phyloP scores from a whole-genome alignment of 495 filamentous ascomycete genomes.

The Neurospora sp. region DNA sequence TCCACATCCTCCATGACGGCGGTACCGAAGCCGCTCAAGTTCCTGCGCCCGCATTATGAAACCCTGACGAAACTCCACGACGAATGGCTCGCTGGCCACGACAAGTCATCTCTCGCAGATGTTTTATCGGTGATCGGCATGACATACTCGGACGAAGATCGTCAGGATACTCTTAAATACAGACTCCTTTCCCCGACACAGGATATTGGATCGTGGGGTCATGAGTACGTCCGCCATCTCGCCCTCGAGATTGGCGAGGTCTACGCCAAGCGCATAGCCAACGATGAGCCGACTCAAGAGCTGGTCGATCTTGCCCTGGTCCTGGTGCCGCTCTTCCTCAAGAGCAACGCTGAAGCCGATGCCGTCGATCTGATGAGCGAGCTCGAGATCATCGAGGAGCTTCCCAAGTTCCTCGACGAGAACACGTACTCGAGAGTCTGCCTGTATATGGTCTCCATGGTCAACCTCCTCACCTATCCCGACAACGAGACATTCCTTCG shows the following conservation, averaged over 20 bases:
- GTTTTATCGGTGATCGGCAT: conserved; percentile 96
- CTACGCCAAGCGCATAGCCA: conserved; percentile 59
- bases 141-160: conserved; percentile 96
- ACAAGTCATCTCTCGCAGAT: conserved; percentile 87
- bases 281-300: conserved; percentile 55
- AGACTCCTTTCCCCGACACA: conserved; percentile 78
- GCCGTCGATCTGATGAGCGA: conserved; percentile 95
- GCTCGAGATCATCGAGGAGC: conserved; percentile 87
- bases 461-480: conserved; percentile 90
- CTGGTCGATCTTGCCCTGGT: conserved; percentile 70
- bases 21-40: conserved; percentile 96
- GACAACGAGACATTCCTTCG: conserved; percentile 91
- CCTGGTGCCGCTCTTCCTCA: conserved; percentile 89
- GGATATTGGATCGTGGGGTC: conserved; percentile 94
- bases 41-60: conserved; percentile 91
- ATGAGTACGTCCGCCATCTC: conserved; percentile 95
- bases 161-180: conserved; percentile 92
- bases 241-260: conserved; percentile 94
- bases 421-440: conserved; percentile 90
- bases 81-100: conserved; percentile 68
- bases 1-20: conserved; percentile 99
- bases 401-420: conserved; percentile 83
- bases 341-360: conserved; percentile 96
- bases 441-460: conserved; percentile 98
- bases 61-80: conserved; percentile 78